Evolutionary conservation across 129 eudicot genomes (phyloP).

Genomic region (Artemisia annua): DNA sequence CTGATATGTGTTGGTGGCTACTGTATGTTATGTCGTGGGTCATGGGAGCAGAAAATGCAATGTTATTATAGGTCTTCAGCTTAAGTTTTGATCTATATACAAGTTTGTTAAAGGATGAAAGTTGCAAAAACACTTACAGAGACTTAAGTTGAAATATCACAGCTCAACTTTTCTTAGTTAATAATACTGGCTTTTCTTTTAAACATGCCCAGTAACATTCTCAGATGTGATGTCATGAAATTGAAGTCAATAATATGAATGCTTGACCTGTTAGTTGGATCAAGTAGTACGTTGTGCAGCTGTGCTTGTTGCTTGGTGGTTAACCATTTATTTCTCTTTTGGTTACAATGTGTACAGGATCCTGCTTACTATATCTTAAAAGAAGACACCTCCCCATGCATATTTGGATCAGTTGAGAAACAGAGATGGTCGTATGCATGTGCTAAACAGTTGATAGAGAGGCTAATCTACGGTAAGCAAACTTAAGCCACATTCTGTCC

Average conservation of each 20-base stretch:
- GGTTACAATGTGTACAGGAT: conserved; percentile 52
- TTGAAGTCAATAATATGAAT: background rate
- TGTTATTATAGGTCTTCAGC: conserved; percentile 8
- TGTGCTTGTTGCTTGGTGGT: no score
- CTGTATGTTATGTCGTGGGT: background rate
- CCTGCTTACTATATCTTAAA: conserved; percentile 76
- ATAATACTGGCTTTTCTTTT: conserved; percentile 2
- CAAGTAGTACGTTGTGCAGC: background rate
- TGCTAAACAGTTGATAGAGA: conserved; percentile 93
- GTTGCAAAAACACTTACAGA: background rate
- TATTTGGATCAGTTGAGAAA: conserved; percentile 93
- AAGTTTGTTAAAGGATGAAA: background rate
- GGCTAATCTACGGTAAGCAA: conserved; percentile 84
- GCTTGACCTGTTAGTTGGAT: conserved; percentile 14
- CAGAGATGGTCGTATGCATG: conserved; percentile 99
- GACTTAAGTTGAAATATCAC: background rate
- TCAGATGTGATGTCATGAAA: background rate
- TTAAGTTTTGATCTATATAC: background rate
- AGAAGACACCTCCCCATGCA: conserved; percentile 90
- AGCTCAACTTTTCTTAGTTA: background rate
- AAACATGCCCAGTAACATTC: background rate
- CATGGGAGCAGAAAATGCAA: background rate
- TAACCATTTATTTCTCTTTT: background rate
- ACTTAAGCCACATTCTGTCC: background rate
- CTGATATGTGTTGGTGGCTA: background rate